Evolutionary conservation across 2,329 filamentous ascomycete species (phyloP).

Genomic region (Chlorencoelia australis): DNA sequence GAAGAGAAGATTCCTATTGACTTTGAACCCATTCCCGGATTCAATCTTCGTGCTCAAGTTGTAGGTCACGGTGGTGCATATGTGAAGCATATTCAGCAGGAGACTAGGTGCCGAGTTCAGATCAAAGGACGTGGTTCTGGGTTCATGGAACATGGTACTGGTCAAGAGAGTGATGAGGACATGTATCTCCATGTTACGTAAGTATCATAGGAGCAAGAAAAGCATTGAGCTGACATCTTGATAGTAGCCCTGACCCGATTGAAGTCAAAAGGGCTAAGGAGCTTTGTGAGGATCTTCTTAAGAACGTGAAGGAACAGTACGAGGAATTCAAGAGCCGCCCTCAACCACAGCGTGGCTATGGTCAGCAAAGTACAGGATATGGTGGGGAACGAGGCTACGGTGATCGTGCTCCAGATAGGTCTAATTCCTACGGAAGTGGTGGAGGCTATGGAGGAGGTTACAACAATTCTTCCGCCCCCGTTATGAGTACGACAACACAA

Average conservation of each 20-base stretch:
- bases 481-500: constrained; percentile 33
- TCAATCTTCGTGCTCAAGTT: constrained; percentile 92
- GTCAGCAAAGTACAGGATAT: constrained; percentile 30
- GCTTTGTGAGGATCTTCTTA: constrained; percentile 78
- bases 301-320: constrained; percentile 81
- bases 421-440: constrained; percentile 31
- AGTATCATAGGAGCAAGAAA: constrained; percentile 31
- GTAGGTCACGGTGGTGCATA: constrained; percentile 91
- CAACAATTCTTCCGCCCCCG: constrained; percentile 24
- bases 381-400: constrained; percentile 40
- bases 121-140: constrained; percentile 96
- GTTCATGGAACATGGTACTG: constrained; percentile 83
- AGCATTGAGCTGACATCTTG: constrained; percentile 7
- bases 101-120: constrained; percentile 90
- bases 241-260: constrained; percentile 72
- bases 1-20: constrained; percentile 89
- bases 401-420: constrained; percentile 39
- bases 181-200: constrained; percentile 97
- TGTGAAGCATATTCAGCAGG: constrained; percentile 95
- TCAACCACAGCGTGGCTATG: constrained; percentile 55
- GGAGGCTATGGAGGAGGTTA: constrained; percentile 31
- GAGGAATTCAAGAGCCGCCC: constrained; percentile 76
- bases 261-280: constrained; percentile 83
- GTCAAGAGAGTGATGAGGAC: constrained; percentile 81
- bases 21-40: constrained; percentile 84